phyloP scores from a whole-genome alignment of 768 basidiomycete genomes.

The Lanmaoa pseudosensibilis region DNA sequence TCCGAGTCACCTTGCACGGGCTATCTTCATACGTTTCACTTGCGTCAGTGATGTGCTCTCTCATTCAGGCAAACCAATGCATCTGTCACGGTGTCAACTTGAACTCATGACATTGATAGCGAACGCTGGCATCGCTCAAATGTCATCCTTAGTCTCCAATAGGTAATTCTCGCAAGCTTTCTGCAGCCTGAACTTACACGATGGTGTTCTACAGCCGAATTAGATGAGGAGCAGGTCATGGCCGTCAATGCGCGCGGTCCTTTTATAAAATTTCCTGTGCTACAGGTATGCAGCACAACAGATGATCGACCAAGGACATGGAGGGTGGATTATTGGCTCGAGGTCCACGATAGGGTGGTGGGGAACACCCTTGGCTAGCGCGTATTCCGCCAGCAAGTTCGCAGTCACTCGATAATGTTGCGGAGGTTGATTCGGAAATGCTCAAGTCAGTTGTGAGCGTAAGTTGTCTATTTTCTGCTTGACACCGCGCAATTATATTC shows the following conservation, averaged over 20 bases:
- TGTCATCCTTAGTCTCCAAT: not conserved
- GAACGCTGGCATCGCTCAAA: not conserved
- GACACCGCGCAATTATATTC: no score
- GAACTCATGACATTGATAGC: no score
- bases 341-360: conserved; percentile 6
- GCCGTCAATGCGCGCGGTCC: conserved; percentile 54
- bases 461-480: no score
- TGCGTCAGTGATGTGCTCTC: no score
- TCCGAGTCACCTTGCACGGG: no score
- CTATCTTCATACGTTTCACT: no score
- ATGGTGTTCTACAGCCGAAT: not conserved
- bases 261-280: conserved; percentile 59
- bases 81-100: no score
- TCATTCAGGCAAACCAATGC: no score
- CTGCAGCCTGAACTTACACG: not conserved
- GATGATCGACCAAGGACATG: conserved; percentile 53
- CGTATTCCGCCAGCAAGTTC: conserved; percentile 39
- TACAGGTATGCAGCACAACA: conserved; percentile 61
- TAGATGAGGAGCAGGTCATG: conserved; percentile 33
- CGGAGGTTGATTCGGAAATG: no score
- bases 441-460: no score
- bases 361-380: not conserved
- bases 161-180: not conserved
- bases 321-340: conserved; percentile 55
- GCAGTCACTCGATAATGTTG: conserved; percentile 19